Evolutionary conservation across 139 green algal species (phyloP).

Genomic region (Coccomyxa sp.): DNA sequence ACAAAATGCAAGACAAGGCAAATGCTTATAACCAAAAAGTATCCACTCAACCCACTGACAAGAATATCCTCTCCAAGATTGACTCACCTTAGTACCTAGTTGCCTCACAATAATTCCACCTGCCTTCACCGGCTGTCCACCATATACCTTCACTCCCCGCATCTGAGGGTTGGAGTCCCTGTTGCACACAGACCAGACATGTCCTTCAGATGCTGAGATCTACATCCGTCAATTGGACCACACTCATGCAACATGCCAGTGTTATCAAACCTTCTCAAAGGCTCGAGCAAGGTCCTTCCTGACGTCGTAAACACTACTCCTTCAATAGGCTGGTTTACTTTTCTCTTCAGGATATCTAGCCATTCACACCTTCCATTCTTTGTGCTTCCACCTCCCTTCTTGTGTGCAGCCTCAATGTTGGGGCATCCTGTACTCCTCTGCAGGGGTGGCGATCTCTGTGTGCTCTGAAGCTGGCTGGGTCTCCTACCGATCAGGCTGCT

Average conservation of each 20-base stretch:
- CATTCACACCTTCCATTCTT: conserved; percentile 81
- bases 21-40: background rate
- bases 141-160: conserved; percentile 94
- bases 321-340: background rate
- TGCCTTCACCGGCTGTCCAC: conserved; percentile 85
- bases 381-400: conserved; percentile 68
- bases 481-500: background rate
- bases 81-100: conserved; percentile 73
- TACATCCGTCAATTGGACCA: background rate
- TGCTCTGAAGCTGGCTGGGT: background rate
- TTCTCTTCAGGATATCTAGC: background rate
- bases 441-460: background rate
- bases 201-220: too few relatives aligned
- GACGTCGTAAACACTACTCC: background rate
- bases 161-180: conserved; percentile 87
- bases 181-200: too few relatives aligned
- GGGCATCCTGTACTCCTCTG: background rate
- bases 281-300: background rate
- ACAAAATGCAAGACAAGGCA: background rate
- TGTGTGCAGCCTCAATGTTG: background rate
- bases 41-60: background rate
- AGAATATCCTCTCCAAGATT: background rate
- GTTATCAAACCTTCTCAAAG: background rate
- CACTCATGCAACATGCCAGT: background rate
- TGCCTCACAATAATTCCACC: conserved; percentile 96